A percentile compares a stretch with the other conserved stretches of the same genome.
Evolutionary conservation across 1,139 yeast species (phyloP).

Genomic region (Lodderomyces oxycetoniae): DNA sequence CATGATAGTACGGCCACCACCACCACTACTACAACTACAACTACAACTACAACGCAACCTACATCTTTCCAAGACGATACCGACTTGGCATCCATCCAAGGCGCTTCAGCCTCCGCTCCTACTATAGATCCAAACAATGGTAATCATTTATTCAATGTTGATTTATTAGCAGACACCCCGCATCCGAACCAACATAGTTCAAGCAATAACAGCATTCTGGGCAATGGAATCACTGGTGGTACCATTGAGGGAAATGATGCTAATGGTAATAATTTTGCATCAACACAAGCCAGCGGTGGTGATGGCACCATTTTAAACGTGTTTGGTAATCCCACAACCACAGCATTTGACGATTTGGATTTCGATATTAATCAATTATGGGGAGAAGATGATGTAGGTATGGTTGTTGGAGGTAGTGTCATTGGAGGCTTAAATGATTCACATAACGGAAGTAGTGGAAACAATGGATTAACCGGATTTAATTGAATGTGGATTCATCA

Average conservation of each 20-base stretch:
- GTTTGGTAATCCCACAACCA: slow-evolving; percentile 11
- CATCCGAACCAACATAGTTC: slow-evolving; percentile 1
- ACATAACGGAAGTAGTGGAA: slow-evolving; percentile 1
- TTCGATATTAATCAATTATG: slow-evolving; percentile 52
- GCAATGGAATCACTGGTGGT: neutral
- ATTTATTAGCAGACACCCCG: slow-evolving; percentile 3
- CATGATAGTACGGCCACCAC: too few species aligned
- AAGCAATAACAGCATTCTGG: neutral
- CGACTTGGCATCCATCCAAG: neutral
- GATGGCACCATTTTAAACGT: slow-evolving; percentile 7
- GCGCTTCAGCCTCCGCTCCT: neutral
- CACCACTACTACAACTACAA: too few species aligned
- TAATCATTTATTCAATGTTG: slow-evolving; percentile 4
- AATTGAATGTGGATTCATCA: slow-evolving; percentile 43
- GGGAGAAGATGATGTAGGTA: slow-evolving; percentile 28
- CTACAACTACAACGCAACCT: slow-evolving; percentile 3
- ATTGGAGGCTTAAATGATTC: too few species aligned
- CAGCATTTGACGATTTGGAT: slow-evolving; percentile 42
- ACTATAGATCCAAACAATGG: neutral
- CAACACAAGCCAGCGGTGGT: slow-evolving; percentile 13
- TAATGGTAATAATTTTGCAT: slow-evolving; percentile 6
- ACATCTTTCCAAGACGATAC: slow-evolving; percentile 1
- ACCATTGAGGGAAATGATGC: neutral
- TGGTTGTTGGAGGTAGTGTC: too few species aligned
- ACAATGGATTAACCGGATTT: slow-evolving; percentile 23